Evolutionary conservation across 1,284 basidiomycete species (phyloP).

Genomic region (Ustilago trichophora): DNA sequence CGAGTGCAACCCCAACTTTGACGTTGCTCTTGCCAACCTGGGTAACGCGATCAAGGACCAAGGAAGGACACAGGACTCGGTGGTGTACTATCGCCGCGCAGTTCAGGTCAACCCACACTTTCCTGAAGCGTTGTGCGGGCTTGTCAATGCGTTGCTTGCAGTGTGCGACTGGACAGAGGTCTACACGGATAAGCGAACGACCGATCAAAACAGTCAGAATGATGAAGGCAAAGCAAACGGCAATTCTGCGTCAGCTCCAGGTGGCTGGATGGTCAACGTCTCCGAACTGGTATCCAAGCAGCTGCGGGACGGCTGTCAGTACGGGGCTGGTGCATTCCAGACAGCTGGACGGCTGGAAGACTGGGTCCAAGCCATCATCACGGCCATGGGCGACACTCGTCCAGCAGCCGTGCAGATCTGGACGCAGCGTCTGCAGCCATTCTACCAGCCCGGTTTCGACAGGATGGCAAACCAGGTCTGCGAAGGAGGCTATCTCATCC

Average conservation of each 20-base stretch:
- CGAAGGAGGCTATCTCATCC: constrained; percentile 72
- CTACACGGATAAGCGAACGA: constrained; percentile 23
- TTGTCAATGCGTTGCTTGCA: constrained; percentile 71
- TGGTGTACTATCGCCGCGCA: constrained; percentile 73
- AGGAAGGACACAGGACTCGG: constrained; percentile 72
- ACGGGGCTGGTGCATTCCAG: constrained; percentile 68
- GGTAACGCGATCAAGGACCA: constrained; percentile 72
- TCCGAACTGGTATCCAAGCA: constrained; percentile 70
- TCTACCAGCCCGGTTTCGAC: constrained; percentile 66
- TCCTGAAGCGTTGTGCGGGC: constrained; percentile 73
- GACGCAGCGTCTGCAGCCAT: constrained; percentile 67
- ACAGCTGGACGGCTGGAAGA: constrained; percentile 67
- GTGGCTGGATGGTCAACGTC: constrained; percentile 71
- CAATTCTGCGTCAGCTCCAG: not conserved
- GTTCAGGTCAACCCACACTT: constrained; percentile 71
- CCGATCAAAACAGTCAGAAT: not conserved
- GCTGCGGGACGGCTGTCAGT: constrained; percentile 68
- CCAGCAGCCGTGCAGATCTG: constrained; percentile 67
- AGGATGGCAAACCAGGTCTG: constrained; percentile 65
- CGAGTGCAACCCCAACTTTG: constrained; percentile 71
- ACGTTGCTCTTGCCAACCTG: constrained; percentile 74
- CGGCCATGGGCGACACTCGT: constrained; percentile 36
- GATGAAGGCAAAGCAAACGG: not conserved
- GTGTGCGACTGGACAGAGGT: constrained; percentile 73
- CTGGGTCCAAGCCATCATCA: constrained; percentile 70